Evolutionary conservation across 2,329 filamentous ascomycete species (phyloP).

Genomic region (Raffaelea albimanens): DNA sequence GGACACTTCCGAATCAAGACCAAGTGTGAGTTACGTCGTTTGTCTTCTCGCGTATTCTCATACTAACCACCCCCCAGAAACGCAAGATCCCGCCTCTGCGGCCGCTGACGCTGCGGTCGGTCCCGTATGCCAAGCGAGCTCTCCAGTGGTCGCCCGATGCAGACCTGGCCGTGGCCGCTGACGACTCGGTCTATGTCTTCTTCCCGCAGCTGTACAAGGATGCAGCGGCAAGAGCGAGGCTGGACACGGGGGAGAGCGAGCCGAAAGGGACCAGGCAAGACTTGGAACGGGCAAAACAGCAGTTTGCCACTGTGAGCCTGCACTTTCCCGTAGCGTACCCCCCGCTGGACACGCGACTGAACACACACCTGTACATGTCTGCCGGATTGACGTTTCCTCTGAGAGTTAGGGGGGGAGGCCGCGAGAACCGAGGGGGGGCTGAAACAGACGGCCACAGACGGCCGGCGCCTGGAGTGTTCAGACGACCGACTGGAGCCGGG

Average conservation of each 20-base stretch:
- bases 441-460: constrained; percentile 19
- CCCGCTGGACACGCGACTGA: constrained; percentile 30
- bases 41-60: neutral
- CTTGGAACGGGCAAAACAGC: too few species aligned
- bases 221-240: constrained; percentile 11
- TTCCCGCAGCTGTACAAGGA: constrained; percentile 32
- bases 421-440: neutral
- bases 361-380: constrained; percentile 32
- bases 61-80: neutral
- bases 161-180: constrained; percentile 46
- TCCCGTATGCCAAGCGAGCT: constrained; percentile 24
- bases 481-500: constrained; percentile 29
- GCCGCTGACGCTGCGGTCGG: constrained; percentile 18
- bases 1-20: too few species aligned
- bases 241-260: too few species aligned
- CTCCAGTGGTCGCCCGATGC: constrained; percentile 47
- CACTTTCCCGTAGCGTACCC: constrained; percentile 27
- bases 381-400: constrained; percentile 25
- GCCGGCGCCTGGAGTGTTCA: constrained; percentile 4
- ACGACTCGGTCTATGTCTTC: constrained; percentile 43
- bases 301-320: constrained; percentile 23
- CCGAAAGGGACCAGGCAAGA: too few species aligned
- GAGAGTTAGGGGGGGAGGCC: neutral
- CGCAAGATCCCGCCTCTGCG: constrained; percentile 28
- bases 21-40: neutral